A percentile compares a stretch with the other conserved stretches of the same genome.
Conservation (phyloP, 1,284 basidiomycete genomes). For the Pyrrhoderma noxium region DNA sequence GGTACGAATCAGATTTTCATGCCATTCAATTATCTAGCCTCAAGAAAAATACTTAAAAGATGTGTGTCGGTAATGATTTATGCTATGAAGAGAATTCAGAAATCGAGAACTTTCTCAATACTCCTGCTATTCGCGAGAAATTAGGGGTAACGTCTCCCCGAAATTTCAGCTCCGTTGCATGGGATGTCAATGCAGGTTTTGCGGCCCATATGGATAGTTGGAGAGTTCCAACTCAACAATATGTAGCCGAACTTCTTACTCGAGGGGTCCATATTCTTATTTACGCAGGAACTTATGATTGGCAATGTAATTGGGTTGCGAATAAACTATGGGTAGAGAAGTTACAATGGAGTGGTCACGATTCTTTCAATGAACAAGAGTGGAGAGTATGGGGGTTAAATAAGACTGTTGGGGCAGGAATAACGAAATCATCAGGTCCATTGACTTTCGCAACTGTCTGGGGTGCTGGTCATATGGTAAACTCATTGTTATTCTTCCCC, state of each 20-base stretch:
- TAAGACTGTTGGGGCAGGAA: conserved; percentile 35
- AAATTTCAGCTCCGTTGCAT: conserved; percentile 54
- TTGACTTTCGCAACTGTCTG: conserved; percentile 62
- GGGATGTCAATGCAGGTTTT: conserved; percentile 42
- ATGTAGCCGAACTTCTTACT: conserved; percentile 68
- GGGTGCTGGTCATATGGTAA: conserved; percentile 68
- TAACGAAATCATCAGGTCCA: conserved; percentile 43
- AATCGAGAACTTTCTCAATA: conserved; percentile 51
- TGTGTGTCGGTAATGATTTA: conserved; percentile 42
- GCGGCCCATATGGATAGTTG: conserved; percentile 52
- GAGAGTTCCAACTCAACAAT: conserved; percentile 49
- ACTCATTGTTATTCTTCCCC: conserved; percentile 26
- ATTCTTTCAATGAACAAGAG: conserved; percentile 40
- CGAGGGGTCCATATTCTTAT: conserved; percentile 65
- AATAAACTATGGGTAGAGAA: conserved; percentile 70
- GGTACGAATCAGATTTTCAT: conserved; percentile 27
- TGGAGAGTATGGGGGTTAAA: conserved; percentile 53
- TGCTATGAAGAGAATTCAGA: conserved; percentile 49
- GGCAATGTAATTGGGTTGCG: conserved; percentile 74
- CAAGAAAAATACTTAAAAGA: no score
- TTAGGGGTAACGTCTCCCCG: conserved; percentile 52
- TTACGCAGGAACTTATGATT: conserved; percentile 75
- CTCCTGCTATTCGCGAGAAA: conserved; percentile 42
- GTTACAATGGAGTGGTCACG: conserved; percentile 62
- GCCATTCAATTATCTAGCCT: no score